A percentile compares a stretch with the other conserved stretches of the same genome.
phyloP scores from a whole-genome alignment of 176 grass and related monocot species.

The Musa itinerans region DNA sequence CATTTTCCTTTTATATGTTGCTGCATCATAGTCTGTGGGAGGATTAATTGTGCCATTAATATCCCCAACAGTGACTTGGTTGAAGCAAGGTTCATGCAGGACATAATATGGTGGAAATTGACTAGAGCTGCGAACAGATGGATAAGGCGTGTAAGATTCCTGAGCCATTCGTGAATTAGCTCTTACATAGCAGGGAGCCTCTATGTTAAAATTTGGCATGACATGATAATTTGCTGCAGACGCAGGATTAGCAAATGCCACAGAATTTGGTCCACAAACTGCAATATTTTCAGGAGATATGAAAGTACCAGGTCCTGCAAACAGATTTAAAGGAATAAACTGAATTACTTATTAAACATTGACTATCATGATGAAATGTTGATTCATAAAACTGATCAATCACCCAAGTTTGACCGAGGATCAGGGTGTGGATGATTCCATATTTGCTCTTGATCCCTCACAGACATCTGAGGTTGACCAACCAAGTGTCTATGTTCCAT shows the following conservation, averaged over 20 bases:
- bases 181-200: not conserved
- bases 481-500: conserved; percentile 2
- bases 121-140: conserved; percentile 5
- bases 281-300: not conserved
- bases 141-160: not conserved
- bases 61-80: not conserved
- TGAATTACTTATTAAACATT: not conserved
- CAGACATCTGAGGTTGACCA: not conserved
- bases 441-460: not conserved
- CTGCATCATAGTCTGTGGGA: not conserved
- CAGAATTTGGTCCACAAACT: not conserved
- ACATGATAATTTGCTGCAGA: not conserved
- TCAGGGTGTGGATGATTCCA: conserved; percentile 1
- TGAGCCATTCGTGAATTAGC: not conserved
- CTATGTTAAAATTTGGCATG: not conserved
- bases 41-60: not conserved
- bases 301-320: not conserved
- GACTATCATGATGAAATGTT: not conserved
- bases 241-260: not conserved
- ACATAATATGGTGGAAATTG: not conserved
- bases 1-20: conserved; percentile 11
- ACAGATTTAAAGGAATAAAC: not conserved
- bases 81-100: conserved; percentile 5
- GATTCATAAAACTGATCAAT: not conserved
- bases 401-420: conserved; percentile 3